Evolutionary conservation across 2,329 filamentous ascomycete species (phyloP).

Genomic region (Venturia asperata): DNA sequence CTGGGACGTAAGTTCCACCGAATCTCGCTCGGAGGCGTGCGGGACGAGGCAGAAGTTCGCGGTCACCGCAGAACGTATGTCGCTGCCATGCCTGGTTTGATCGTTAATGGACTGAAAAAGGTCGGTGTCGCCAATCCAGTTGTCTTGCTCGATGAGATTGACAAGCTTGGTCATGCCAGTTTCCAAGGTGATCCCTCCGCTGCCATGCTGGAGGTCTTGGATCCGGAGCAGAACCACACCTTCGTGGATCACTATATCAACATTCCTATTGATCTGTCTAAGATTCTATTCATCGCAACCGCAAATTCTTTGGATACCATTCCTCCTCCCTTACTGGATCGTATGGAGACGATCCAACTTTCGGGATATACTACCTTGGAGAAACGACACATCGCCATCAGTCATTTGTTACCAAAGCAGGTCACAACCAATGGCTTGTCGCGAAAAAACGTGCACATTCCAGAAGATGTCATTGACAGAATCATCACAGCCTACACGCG

Average conservation of each 20-base stretch:
- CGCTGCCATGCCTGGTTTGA: slow-evolving; percentile 94
- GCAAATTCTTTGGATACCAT: slow-evolving; percentile 95
- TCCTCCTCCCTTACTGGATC: slow-evolving; percentile 83
- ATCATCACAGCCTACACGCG: slow-evolving; percentile 96
- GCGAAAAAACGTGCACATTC: slow-evolving; percentile 66
- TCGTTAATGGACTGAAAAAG: slow-evolving; percentile 91
- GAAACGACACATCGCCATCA: slow-evolving; percentile 88
- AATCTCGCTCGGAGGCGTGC: slow-evolving; percentile 89
- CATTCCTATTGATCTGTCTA: slow-evolving; percentile 90
- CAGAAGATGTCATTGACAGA: slow-evolving; percentile 81
- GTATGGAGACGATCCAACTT: slow-evolving; percentile 93
- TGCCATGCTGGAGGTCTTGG: slow-evolving; percentile 94
- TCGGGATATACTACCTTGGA: slow-evolving; percentile 95
- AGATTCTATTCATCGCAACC: slow-evolving; percentile 94
- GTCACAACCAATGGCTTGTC: slow-evolving; percentile 81
- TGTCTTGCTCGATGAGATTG: slow-evolving; percentile 92
- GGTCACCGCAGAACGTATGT: slow-evolving; percentile 95
- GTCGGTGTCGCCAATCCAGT: slow-evolving; percentile 94
- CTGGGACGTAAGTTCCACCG: slow-evolving; percentile 93
- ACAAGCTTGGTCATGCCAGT: slow-evolving; percentile 87
- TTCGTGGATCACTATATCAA: slow-evolving; percentile 97
- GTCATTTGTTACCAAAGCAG: slow-evolving; percentile 94
- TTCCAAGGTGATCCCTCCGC: slow-evolving; percentile 94
- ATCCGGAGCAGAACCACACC: slow-evolving; percentile 91
- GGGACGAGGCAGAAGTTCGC: slow-evolving; percentile 94